A percentile compares a stretch with the other conserved stretches of the same genome.
Evolutionary conservation across 2,329 filamentous ascomycete genomes (phyloP).

Genomic region (Dactylellina leptospora): DNA sequence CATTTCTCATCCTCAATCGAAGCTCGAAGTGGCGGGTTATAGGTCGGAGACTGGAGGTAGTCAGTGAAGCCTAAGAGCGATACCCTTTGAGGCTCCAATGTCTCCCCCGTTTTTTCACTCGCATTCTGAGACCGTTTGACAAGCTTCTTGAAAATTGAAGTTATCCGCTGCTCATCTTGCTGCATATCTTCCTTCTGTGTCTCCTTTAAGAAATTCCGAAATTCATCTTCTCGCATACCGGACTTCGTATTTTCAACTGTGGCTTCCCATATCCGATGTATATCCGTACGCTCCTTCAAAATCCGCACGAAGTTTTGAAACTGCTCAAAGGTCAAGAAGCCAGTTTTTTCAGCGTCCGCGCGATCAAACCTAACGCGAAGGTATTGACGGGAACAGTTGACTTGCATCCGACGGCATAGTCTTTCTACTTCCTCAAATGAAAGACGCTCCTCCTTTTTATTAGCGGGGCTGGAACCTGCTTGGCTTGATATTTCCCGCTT

Average conservation of each 20-base stretch:
- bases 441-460: slow-evolving; percentile 70
- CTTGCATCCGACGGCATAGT: slow-evolving; percentile 88
- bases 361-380: slow-evolving; percentile 77
- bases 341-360: slow-evolving; percentile 72
- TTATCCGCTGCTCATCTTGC: slow-evolving; percentile 72
- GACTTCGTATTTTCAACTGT: slow-evolving; percentile 68
- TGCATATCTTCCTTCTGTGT: slow-evolving; percentile 80
- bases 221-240: slow-evolving; percentile 76
- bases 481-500: slow-evolving; percentile 51
- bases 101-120: slow-evolving; percentile 60
- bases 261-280: slow-evolving; percentile 75
- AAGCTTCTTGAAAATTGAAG: slow-evolving; percentile 75
- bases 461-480: slow-evolving; percentile 11
- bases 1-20: slow-evolving; percentile 64
- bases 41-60: slow-evolving; percentile 74
- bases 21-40: slow-evolving; percentile 71
- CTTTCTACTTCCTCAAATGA: slow-evolving; percentile 81
- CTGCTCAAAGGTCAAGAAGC: slow-evolving; percentile 77
- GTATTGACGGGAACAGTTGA: slow-evolving; percentile 81
- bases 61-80: slow-evolving; percentile 79
- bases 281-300: slow-evolving; percentile 84
- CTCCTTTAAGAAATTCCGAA: slow-evolving; percentile 76
- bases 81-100: slow-evolving; percentile 70
- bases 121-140: slow-evolving; percentile 68
- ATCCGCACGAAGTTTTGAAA: slow-evolving; percentile 84